Evolutionary conservation across 2,329 filamentous ascomycete genomes (phyloP).

Genomic region (Aspergillus sp.): DNA sequence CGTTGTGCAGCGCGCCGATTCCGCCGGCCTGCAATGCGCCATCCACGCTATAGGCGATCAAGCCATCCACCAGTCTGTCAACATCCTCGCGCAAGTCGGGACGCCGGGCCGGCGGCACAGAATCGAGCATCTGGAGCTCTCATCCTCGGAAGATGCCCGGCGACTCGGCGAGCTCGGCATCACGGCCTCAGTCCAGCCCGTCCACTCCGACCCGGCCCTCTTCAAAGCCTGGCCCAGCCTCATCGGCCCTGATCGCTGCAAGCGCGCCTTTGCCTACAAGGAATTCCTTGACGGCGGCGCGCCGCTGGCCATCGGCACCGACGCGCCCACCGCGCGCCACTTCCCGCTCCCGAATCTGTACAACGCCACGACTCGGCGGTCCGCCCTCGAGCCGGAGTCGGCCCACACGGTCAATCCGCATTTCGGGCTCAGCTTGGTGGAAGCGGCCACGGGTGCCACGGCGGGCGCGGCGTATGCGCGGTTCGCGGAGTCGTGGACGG

Average conservation of each 20-base stretch:
- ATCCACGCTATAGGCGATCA: constrained; percentile 45
- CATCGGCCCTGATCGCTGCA: constrained; percentile 36
- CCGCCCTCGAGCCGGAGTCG: constrained; percentile 31
- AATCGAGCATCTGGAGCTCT: constrained; percentile 45
- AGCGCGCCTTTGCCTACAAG: constrained; percentile 42
- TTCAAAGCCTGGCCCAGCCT: constrained; percentile 40
- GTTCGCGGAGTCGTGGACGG: constrained; percentile 35
- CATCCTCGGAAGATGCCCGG: constrained; percentile 38
- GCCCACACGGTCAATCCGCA: constrained; percentile 35
- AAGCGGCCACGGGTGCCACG: constrained; percentile 37
- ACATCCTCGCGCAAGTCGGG: constrained; percentile 32
- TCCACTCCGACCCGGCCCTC: constrained; percentile 36
- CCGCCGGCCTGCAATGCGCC: constrained; percentile 39
- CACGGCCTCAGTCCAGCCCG: constrained; percentile 32
- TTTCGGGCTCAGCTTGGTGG: constrained; percentile 33
- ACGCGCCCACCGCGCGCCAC: constrained; percentile 41
- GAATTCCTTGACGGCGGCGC: constrained; percentile 42
- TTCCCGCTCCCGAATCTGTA: constrained; percentile 40
- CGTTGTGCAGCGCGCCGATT: constrained; percentile 37
- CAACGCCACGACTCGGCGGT: constrained; percentile 40
- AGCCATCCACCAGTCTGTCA: constrained; percentile 38
- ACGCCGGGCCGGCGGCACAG: constrained; percentile 37
- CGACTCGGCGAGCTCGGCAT: constrained; percentile 40
- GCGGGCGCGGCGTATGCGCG: constrained; percentile 38
- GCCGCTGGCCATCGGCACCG: constrained; percentile 38